phyloP scores from a whole-genome alignment of 345 rosid genomes.

The Melaleuca alternifolia region DNA sequence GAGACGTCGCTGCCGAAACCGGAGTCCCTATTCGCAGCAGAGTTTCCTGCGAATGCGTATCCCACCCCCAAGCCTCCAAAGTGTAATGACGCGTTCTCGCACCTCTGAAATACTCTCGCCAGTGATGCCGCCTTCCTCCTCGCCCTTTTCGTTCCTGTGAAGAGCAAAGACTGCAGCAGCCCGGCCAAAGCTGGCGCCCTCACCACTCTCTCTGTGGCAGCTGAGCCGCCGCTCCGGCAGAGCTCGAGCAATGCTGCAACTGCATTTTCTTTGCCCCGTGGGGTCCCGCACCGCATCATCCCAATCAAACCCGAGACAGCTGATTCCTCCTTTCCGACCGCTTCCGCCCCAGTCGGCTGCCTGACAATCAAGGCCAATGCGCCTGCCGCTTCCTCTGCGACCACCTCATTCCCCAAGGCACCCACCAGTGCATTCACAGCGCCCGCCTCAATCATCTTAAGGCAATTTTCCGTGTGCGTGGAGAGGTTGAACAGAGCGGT shows the following conservation, averaged over 20 bases:
- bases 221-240: slow-evolving; percentile 71
- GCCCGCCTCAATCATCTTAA: slow-evolving; percentile 69
- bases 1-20: slow-evolving; percentile 58
- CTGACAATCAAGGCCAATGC: slow-evolving; percentile 80
- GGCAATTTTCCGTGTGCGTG: slow-evolving; percentile 72
- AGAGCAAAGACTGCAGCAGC: slow-evolving; percentile 63
- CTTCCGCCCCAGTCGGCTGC: slow-evolving; percentile 69
- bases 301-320: slow-evolving; percentile 57
- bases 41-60: slow-evolving; percentile 53
- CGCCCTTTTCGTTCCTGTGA: slow-evolving; percentile 90
- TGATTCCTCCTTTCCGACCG: slow-evolving; percentile 63
- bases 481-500: slow-evolving; percentile 84
- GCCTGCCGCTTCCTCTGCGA: slow-evolving; percentile 89
- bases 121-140: slow-evolving; percentile 93
- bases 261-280: slow-evolving; percentile 92
- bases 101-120: slow-evolving; percentile 78
- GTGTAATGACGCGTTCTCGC: slow-evolving; percentile 46
- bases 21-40: slow-evolving; percentile 28
- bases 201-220: slow-evolving; percentile 58
- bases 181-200: slow-evolving; percentile 74
- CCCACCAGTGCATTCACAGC: slow-evolving; percentile 63
- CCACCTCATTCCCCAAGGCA: slow-evolving; percentile 65
- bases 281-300: slow-evolving; percentile 89
- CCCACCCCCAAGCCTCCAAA: slow-evolving; percentile 47
- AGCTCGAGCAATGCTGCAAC: slow-evolving; percentile 91